phyloP scores from a whole-genome alignment of 2,329 filamentous ascomycete species.

The Calonectria pseudoreteaudii region DNA sequence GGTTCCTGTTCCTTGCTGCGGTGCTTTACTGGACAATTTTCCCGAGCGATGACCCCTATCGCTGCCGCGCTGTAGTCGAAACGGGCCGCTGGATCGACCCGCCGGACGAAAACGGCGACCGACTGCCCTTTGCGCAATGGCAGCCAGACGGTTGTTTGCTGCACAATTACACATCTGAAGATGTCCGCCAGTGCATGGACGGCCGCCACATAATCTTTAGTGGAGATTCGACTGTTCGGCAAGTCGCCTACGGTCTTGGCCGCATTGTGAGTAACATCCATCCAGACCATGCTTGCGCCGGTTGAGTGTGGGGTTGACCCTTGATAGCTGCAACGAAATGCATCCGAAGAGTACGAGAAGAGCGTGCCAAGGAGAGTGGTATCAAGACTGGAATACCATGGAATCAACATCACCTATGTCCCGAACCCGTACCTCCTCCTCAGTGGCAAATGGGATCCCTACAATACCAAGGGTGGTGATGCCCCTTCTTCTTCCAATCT shows the following conservation, averaged over 20 bases:
- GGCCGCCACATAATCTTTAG: slow-evolving; percentile 64
- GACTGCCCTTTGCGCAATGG: slow-evolving; percentile 60
- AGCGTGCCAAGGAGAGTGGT: background rate
- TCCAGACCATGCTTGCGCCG: background rate
- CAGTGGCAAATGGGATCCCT: background rate
- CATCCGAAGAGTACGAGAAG: background rate
- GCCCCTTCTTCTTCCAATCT: background rate
- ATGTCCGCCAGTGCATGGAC: slow-evolving; percentile 64
- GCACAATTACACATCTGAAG: slow-evolving; percentile 63
- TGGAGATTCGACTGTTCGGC: slow-evolving; percentile 69
- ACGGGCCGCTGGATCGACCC: slow-evolving; percentile 61
- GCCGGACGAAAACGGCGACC: slow-evolving; percentile 42
- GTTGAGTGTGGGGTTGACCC: background rate
- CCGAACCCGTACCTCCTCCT: background rate
- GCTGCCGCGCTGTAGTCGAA: slow-evolving; percentile 62
- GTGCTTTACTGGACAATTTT: background rate
- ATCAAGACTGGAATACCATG: background rate
- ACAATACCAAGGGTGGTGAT: background rate
- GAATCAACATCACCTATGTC: background rate
- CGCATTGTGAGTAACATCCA: slow-evolving; percentile 10
- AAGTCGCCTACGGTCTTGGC: slow-evolving; percentile 61
- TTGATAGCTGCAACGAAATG: slow-evolving; percentile 1
- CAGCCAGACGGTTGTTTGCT: slow-evolving; percentile 69
- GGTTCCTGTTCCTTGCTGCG: background rate
- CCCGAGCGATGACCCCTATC: slow-evolving; percentile 57